Evolutionary conservation across 768 basidiomycete genomes (phyloP).

Genomic region (Kockovaella imperatae): DNA sequence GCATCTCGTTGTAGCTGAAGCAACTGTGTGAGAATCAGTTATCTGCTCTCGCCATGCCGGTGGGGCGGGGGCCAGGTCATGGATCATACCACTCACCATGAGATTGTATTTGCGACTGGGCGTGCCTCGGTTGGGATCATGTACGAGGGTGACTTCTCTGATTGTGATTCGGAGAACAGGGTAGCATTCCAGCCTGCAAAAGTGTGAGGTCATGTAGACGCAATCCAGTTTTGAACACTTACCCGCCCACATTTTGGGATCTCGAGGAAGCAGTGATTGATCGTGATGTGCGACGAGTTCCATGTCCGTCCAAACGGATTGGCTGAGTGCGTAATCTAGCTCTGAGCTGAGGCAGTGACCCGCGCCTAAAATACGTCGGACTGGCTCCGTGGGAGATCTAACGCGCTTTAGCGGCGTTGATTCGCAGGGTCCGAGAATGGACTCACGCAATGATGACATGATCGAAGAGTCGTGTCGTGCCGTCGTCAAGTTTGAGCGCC

Average conservation of each 20-base stretch:
- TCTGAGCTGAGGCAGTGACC: neutral
- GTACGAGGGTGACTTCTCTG: neutral
- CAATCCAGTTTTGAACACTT: neutral
- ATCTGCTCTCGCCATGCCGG: too few relatives aligned
- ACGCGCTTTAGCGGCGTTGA: neutral
- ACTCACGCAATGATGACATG: constrained; percentile 8
- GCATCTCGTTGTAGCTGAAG: constrained; percentile 3
- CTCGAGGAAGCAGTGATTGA: too few relatives aligned
- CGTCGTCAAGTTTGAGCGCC: neutral
- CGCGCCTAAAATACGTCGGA: neutral
- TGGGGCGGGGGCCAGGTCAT: too few relatives aligned
- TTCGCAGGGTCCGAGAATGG: neutral
- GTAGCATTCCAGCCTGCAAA: neutral
- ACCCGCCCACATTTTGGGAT: neutral
- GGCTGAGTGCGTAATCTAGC: neutral
- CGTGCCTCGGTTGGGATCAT: neutral
- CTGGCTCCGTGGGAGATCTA: neutral
- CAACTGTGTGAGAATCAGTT: neutral
- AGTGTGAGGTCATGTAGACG: neutral
- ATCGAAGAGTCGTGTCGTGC: neutral
- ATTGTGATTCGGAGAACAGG: neutral
- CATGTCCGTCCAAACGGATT: neutral
- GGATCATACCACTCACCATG: neutral
- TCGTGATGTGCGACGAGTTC: neutral
- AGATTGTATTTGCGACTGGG: neutral